Conservation (phyloP, 352 stramenopile genomes). For the Phytophthora pinifolia region DNA sequence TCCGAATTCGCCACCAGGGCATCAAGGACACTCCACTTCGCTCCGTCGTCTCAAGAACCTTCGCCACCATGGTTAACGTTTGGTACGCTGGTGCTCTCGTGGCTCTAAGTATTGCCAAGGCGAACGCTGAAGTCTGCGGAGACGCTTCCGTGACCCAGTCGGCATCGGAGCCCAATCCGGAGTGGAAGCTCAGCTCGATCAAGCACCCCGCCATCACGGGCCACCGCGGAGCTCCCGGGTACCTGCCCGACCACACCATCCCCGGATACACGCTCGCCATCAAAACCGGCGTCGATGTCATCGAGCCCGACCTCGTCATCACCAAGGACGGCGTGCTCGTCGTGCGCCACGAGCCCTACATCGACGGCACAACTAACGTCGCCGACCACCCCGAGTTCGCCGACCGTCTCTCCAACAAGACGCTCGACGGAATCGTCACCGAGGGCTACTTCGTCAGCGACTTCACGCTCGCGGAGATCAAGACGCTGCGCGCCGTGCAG, state of each 20-base stretch:
- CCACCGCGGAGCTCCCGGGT: slow-evolving; percentile 87
- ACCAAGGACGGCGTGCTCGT: slow-evolving; percentile 87
- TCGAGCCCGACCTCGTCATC: slow-evolving; percentile 90
- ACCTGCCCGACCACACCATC: slow-evolving; percentile 92
- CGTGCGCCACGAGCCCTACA: slow-evolving; percentile 86
- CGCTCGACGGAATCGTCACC: slow-evolving; percentile 54
- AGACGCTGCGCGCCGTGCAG: slow-evolving; percentile 83
- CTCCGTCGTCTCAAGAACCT: slow-evolving; percentile 5
- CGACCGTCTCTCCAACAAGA: slow-evolving; percentile 54
- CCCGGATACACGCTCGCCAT: slow-evolving; percentile 89
- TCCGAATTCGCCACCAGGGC: slow-evolving; percentile 18
- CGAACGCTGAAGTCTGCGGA: slow-evolving; percentile 29
- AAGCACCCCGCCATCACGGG: slow-evolving; percentile 63
- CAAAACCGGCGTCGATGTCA: slow-evolving; percentile 89
- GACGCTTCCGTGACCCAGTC: slow-evolving; percentile 35
- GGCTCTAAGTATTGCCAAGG: slow-evolving; percentile 24
- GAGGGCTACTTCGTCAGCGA: slow-evolving; percentile 89
- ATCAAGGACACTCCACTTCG: slow-evolving; percentile 1
- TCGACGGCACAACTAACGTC: slow-evolving; percentile 91
- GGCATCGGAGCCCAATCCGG: neutral
- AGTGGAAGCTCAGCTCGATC: slow-evolving; percentile 31
- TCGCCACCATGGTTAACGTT: slow-evolving; percentile 46
- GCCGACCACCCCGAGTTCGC: slow-evolving; percentile 69
- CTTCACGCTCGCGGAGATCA: slow-evolving; percentile 92
- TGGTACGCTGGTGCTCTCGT: slow-evolving; percentile 33